Evolutionary conservation across 345 rosid genomes (phyloP), one percentile per base, ranked within the genome.

Genomic region (Trapa incisa): DNA sequence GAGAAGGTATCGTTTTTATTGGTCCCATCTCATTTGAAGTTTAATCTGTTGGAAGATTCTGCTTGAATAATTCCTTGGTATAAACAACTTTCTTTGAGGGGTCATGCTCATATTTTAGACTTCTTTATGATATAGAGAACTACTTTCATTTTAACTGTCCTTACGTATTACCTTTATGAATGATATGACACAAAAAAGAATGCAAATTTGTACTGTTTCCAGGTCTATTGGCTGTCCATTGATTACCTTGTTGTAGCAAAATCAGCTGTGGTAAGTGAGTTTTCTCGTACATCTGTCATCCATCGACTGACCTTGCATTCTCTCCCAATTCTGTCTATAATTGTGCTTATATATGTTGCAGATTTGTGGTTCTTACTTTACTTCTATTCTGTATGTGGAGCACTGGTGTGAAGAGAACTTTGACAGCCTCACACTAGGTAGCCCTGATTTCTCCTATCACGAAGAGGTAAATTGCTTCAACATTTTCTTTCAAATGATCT

Each of bases 351-450:
- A 65, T 67, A 47, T 72, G 60, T 67, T 45, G 61, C 73, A 93
- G 98, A 75, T 73, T 67, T 93, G 90, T 82, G 96, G 98, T 65
- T 84, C 89, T 17, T 83, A 83, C 83, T 90, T 93, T 77, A 85
- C 97, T 41, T 83, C 98, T 60, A 72, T 85, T 68, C 82, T 93
- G 94, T 93, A 87, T 72, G 92, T 90, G 79, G 98, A 93, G 76
- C 77, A 93, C 65, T 93, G 98, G 98, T 90, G 98, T 81, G 92
- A 93, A 80, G 96, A 90, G 78, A 78, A 85, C 76, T 93, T 83
- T 74, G 82, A 79, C 12, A 62, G 76, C 73, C 86, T 93, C 66
- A 83, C 84, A 65, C 76, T 93, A 67, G 98, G 98, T 42, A 87
- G 70, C 72, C 97, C 98, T 48, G 97, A 93, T 81, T 93, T 93